phyloP scores from a whole-genome alignment of 2,329 filamentous ascomycete species.

The Cercospora brassicicola region DNA sequence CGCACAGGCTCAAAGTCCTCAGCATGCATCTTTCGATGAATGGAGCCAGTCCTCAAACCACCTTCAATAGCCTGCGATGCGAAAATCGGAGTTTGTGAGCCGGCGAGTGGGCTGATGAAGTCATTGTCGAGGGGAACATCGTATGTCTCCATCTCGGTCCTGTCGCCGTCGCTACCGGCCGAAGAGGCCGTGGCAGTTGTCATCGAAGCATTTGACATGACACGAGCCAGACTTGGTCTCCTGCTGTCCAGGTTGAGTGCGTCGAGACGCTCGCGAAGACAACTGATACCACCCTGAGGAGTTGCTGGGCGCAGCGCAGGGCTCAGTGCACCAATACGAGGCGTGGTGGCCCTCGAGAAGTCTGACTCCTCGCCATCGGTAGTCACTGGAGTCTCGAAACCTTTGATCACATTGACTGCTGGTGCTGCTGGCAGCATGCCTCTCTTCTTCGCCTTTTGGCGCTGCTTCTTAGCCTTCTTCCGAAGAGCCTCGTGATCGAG shows the following conservation, averaged over 20 bases:
- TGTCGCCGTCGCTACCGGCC: conserved; percentile 63
- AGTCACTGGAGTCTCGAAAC: conserved; percentile 53
- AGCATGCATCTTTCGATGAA: conserved; percentile 79
- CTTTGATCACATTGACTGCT: conserved; percentile 46
- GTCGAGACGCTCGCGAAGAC: conserved; percentile 78
- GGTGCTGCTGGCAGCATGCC: conserved; percentile 41
- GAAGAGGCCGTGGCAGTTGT: conserved; percentile 57
- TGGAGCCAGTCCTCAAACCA: conserved; percentile 53
- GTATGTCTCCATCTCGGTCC: conserved; percentile 76
- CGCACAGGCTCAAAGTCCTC: conserved; percentile 87
- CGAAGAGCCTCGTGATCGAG: conserved; percentile 40
- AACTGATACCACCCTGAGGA: conserved; percentile 70
- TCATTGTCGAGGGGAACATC: conserved; percentile 82
- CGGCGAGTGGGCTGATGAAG: conserved; percentile 68
- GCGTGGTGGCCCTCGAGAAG: conserved; percentile 39
- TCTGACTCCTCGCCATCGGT: conserved; percentile 60
- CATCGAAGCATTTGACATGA: conserved; percentile 42
- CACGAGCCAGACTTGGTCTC: conserved; percentile 49
- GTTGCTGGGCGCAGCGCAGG: conserved; percentile 51
- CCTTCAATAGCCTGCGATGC: conserved; percentile 52
- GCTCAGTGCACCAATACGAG: conserved; percentile 49
- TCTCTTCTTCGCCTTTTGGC: conserved; percentile 43
- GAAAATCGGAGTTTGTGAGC: conserved; percentile 38
- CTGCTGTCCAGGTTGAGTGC: conserved; percentile 67
- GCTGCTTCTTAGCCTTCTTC: conserved; percentile 42